Evolutionary conservation across 108 stramenopile species (phyloP), one percentile per base, ranked within the genome.

Genomic region (Halocafeteria seosinensis): DNA sequence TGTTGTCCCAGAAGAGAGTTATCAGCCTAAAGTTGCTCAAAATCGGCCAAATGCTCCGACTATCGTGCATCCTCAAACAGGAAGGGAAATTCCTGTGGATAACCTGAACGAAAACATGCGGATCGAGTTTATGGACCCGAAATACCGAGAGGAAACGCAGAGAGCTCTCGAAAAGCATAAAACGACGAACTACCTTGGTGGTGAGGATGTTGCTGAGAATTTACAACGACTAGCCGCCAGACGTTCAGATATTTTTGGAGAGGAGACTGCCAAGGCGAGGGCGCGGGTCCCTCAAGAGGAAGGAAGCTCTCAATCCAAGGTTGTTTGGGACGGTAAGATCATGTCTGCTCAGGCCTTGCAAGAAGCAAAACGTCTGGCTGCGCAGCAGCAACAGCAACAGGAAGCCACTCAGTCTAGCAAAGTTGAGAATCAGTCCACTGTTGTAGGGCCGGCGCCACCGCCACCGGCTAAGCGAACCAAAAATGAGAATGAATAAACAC

Each of bases 21-120:
- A 96, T 69, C 73, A 75, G 61, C 90, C 91, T 0, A 88, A 84
- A 62, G 87, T 95, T 37, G 67, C 68, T 12, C n/a, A n/a, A n/a
- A n/a, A n/a, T n/a, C n/a, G n/a, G n/a, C 35, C 71, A 0, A 66
- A 65, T 6, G 62, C 80, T 27, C 50, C 65, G 0, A 80, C 82
- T 51, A 86, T 91, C 47, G 80, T 91, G 38, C 92, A 97, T 69
- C 95, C 95, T 17, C 83, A 94, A 34, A 88, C 87, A 26, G 90
- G 90, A 0, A 86, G 88, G 72, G 83, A 74, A 30, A 79, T 97
- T 4, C 70, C 87, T 12, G 76, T 90, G 0, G 73, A 77, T 25
- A 83, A 91, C 37, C 71, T 92, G 80, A 73, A 85, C 11, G 95
- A 97, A 67, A 92, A 94, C 73, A 87, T 97, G 91, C 85, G 95